phyloP scores from a whole-genome alignment of 345 rosid genomes.

The Arabis alpina region DNA sequence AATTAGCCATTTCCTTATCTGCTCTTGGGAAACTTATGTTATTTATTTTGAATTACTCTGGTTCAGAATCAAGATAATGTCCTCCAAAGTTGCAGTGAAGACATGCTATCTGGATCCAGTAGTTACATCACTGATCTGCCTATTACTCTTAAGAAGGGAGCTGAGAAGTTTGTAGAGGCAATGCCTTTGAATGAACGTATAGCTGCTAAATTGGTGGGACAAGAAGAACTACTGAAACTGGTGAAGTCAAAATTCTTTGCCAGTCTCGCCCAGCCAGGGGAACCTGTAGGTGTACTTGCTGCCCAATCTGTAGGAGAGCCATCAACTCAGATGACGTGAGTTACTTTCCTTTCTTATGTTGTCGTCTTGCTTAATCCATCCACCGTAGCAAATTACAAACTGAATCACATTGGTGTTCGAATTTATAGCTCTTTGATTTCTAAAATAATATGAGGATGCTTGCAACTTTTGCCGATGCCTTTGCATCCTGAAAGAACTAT shows the following conservation, averaged over 20 bases:
- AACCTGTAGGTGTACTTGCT: constrained; percentile 98
- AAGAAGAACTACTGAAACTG: constrained; percentile 60
- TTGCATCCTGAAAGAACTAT: constrained; percentile 4
- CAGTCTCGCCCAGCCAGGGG: constrained; percentile 99
- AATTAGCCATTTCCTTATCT: constrained; percentile 32
- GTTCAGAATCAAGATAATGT: constrained; percentile 80
- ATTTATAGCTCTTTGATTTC: neutral
- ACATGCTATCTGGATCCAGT: constrained; percentile 50
- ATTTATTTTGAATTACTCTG: constrained; percentile 12
- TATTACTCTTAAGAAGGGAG: constrained; percentile 60
- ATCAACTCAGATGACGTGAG: constrained; percentile 99
- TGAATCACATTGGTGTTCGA: constrained; percentile 8
- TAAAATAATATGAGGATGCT: constrained; percentile 1
- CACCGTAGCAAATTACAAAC: constrained; percentile 13
- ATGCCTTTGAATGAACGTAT: constrained; percentile 48
- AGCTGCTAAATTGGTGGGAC: constrained; percentile 45
- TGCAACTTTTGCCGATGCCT: constrained; percentile 15
- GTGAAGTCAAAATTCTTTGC: constrained; percentile 70
- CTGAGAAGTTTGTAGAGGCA: constrained; percentile 58
- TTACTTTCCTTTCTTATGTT: constrained; percentile 36
- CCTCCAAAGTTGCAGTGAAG: constrained; percentile 48
- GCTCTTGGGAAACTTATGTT: constrained; percentile 26
- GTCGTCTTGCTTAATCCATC: constrained; percentile 9
- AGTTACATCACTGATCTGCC: constrained; percentile 65
- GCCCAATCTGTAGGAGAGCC: constrained; percentile 99